Conservation (phyloP, 2,329 filamentous ascomycete genomes). For the Pseudogymnoascus sp. region DNA sequence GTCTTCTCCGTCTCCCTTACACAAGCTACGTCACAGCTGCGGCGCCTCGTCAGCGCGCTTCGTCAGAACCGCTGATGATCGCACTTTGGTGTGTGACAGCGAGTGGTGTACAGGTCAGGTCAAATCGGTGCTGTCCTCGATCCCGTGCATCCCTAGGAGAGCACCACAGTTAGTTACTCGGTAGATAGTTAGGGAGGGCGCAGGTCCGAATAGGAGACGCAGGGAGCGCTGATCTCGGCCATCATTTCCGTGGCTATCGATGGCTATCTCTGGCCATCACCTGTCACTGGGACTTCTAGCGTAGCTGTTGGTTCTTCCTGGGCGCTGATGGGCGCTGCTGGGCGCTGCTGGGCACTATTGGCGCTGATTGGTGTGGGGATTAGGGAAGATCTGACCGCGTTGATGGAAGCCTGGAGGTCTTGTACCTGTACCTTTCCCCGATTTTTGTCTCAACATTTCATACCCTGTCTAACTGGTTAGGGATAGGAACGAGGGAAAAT, state of each 20-base stretch:
- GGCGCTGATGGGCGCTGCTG: background rate
- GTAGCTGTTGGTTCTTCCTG: background rate
- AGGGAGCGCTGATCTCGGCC: too few relatives aligned
- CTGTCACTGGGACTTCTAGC: background rate
- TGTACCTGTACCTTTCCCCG: background rate
- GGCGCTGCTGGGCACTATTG: background rate
- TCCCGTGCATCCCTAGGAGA: background rate
- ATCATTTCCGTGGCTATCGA: background rate
- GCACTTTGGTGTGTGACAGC: background rate
- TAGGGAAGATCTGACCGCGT: background rate
- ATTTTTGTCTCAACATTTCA: background rate
- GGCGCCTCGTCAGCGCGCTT: background rate
- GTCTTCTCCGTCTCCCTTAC: background rate
- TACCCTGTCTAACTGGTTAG: background rate
- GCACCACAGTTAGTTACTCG: too few relatives aligned
- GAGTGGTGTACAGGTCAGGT: too few relatives aligned
- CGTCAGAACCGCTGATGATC: background rate
- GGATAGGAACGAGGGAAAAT: background rate
- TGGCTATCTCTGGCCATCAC: background rate
- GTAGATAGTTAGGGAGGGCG: too few relatives aligned
- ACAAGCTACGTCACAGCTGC: background rate
- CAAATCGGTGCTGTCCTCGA: too few relatives aligned
- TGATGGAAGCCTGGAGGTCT: background rate
- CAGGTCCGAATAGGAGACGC: too few relatives aligned
- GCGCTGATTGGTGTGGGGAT: background rate